Evolutionary conservation across 1,284 basidiomycete species (phyloP).

Genomic region (Puccinia coronata): DNA sequence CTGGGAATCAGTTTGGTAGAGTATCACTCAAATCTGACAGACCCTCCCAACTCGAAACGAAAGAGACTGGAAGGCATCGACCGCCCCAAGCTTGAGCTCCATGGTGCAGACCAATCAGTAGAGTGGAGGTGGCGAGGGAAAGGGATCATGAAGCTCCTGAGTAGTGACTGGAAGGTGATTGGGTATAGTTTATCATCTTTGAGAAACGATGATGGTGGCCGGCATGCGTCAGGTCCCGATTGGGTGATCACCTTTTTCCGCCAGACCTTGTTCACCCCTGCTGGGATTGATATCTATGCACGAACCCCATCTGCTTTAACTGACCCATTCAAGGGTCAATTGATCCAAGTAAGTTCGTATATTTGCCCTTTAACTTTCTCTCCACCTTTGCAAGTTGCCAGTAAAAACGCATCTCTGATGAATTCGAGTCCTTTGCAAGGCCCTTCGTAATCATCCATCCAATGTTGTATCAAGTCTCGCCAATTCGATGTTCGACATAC

Average conservation of each 20-base stretch:
- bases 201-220: too few relatives aligned
- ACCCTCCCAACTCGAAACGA: not conserved
- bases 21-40: not conserved
- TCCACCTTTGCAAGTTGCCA: not conserved
- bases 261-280: conserved; percentile 64
- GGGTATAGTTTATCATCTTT: conserved; percentile 60
- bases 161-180: conserved; percentile 64
- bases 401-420: not conserved
- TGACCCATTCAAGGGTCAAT: conserved; percentile 53
- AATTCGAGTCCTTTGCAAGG: not conserved
- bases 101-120: not conserved
- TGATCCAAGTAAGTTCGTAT: conserved; percentile 43
- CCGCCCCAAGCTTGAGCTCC: conserved; percentile 2
- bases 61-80: conserved; percentile 38
- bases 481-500: conserved; percentile 36
- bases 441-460: conserved; percentile 1
- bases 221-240: conserved; percentile 55
- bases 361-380: not conserved
- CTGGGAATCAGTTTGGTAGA: conserved; percentile 24
- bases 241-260: conserved; percentile 65
- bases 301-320: conserved; percentile 56
- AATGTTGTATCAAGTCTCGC: conserved; percentile 7
- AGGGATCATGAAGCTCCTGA: conserved; percentile 61
- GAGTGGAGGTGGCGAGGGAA: conserved; percentile 62
- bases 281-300: conserved; percentile 64